phyloP scores from a whole-genome alignment of 176 grass and related monocot genomes.

The Rhynchospora breviuscula region DNA sequence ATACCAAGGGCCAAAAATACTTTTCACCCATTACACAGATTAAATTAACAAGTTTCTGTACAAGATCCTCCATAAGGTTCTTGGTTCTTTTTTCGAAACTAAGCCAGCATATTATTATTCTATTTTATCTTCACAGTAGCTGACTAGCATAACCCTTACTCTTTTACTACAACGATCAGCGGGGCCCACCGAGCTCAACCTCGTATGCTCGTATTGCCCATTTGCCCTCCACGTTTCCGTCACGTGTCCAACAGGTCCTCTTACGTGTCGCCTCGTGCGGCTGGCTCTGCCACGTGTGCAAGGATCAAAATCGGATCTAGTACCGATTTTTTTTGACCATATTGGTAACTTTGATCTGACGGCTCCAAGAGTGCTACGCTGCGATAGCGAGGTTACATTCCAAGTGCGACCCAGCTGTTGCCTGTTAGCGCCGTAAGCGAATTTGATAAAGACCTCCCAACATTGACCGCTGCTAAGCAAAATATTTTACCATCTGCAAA shows the following conservation, averaged over 20 bases:
- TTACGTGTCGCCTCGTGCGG: not conserved
- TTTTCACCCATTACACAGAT: too few species aligned
- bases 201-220: not conserved
- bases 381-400: not conserved
- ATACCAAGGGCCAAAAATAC: not conserved
- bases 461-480: not conserved
- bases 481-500: too few species aligned
- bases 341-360: not conserved
- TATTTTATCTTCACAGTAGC: too few species aligned
- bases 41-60: too few species aligned
- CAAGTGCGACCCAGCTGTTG: not conserved
- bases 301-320: not conserved
- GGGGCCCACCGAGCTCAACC: not conserved
- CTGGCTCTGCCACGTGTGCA: not conserved
- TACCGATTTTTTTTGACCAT: too few species aligned
- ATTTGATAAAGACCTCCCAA: too few species aligned
- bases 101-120: too few species aligned
- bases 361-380: not conserved
- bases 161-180: not conserved
- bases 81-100: too few species aligned
- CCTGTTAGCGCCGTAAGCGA: too few species aligned
- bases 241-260: not conserved
- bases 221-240: not conserved
- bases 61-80: too few species aligned
- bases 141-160: too few species aligned